These are phyloP conservation scores for Aphanoascus verrucosus DNA, from an alignment of 2,329 filamentous ascomycete genomes.

Conservation along the genomic window DNA sequence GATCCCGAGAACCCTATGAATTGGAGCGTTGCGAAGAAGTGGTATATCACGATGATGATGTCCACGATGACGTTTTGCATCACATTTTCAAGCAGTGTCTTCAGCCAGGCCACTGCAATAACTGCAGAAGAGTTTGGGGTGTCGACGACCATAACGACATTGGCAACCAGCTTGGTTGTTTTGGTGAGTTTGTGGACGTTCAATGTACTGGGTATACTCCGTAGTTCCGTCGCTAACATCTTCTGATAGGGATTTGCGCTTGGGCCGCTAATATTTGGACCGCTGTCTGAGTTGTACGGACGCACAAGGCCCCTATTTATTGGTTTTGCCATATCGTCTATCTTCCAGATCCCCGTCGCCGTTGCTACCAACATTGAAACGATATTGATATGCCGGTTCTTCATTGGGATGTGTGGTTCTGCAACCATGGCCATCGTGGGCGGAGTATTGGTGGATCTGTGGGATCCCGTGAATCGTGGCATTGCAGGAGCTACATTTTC, in stretches of 20 bases:
- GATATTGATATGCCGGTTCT: slow-evolving; percentile 45
- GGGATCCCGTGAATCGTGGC: slow-evolving; percentile 38
- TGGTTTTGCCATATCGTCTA: slow-evolving; percentile 40
- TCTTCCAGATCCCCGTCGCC: slow-evolving; percentile 48
- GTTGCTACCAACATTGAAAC: slow-evolving; percentile 45
- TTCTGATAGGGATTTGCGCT: slow-evolving; percentile 27
- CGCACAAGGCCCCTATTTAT: slow-evolving; percentile 41
- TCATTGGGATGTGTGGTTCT: slow-evolving; percentile 44
- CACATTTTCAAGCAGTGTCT: slow-evolving; percentile 41
- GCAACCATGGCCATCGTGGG: slow-evolving; percentile 43
- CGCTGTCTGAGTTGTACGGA: slow-evolving; percentile 42
- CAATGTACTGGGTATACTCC: not conserved
- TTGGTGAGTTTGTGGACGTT: slow-evolving; percentile 19
- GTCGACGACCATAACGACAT: slow-evolving; percentile 38
- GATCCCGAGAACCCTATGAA: slow-evolving; percentile 68
- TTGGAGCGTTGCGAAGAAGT: slow-evolving; percentile 44
- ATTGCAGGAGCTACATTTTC: slow-evolving; percentile 39
- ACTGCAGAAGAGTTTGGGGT: slow-evolving; percentile 38
- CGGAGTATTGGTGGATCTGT: slow-evolving; percentile 42
- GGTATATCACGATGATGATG: slow-evolving; percentile 34
- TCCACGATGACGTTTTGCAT: slow-evolving; percentile 38
- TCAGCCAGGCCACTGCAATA: slow-evolving; percentile 33
- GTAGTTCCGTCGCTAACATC: not conserved
- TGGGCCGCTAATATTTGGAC: slow-evolving; percentile 35
- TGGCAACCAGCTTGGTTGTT: slow-evolving; percentile 43